Evolutionary conservation across 2,329 filamentous ascomycete species (phyloP).

Genomic region (Monosporascus sp.): DNA sequence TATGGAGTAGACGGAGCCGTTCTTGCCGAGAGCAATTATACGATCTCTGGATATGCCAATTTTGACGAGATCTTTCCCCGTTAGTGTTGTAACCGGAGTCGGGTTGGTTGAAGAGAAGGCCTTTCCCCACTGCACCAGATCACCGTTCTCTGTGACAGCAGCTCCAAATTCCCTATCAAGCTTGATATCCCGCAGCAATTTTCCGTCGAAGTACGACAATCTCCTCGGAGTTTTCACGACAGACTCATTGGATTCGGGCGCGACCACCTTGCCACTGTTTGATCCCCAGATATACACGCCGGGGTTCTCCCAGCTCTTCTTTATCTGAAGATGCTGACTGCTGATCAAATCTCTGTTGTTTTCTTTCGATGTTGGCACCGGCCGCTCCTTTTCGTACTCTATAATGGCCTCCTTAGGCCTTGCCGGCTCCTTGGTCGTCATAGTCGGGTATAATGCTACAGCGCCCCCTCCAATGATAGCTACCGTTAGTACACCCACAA

Average conservation of each 20-base stretch:
- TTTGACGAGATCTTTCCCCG: constrained; percentile 73
- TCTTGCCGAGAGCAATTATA: constrained; percentile 70
- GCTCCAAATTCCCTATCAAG: constrained; percentile 76
- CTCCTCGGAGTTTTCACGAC: constrained; percentile 75
- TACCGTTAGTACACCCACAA: constrained; percentile 18
- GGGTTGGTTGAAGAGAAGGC: constrained; percentile 62
- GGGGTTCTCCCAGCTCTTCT: constrained; percentile 73
- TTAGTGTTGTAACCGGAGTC: constrained; percentile 65
- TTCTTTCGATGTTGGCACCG: constrained; percentile 55
- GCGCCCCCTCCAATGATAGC: constrained; percentile 18
- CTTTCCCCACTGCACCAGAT: constrained; percentile 86
- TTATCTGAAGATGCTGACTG: constrained; percentile 82
- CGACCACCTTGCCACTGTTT: constrained; percentile 78
- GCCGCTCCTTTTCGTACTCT: constrained; percentile 62
- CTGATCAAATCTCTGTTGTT: constrained; percentile 72
- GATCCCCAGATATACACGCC: constrained; percentile 94
- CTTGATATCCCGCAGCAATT: constrained; percentile 81
- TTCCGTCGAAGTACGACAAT: constrained; percentile 76
- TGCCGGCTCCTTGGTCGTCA: constrained; percentile 10
- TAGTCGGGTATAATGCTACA: constrained; percentile 16
- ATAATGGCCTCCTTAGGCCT: constrained; percentile 43
- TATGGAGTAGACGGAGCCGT: constrained; percentile 78
- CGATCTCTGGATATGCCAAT: constrained; percentile 76
- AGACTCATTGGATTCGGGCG: constrained; percentile 71
- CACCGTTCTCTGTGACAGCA: constrained; percentile 80